Percentiles rank a stretch among this genome's conserved stretches.
Evolutionary conservation across 169 alveolate genomes (phyloP).

Genomic region (Babesia sp.): DNA sequence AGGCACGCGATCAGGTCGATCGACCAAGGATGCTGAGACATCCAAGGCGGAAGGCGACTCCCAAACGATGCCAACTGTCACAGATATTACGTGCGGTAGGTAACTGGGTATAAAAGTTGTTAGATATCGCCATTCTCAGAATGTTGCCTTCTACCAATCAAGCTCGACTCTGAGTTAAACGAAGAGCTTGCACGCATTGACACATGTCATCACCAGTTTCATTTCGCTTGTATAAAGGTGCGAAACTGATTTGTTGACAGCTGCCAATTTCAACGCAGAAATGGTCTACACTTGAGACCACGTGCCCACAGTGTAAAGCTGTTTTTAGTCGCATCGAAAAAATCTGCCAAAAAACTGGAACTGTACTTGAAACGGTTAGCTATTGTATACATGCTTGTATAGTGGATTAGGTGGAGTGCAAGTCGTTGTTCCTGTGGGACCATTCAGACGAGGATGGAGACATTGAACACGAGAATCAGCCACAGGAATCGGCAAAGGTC

Average conservation of each 20-base stretch:
- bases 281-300: slow-evolving; percentile 34
- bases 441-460: slow-evolving; percentile 12
- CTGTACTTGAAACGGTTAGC: slow-evolving; percentile 6
- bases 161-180: not conserved
- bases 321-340: slow-evolving; percentile 20
- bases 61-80: too few relatives aligned
- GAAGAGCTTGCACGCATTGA: slow-evolving; percentile 5
- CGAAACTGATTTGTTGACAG: not conserved
- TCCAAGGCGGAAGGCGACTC: not conserved
- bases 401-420: not conserved
- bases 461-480: not conserved
- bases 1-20: not conserved
- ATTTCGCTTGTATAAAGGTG: slow-evolving; percentile 27
- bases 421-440: slow-evolving; percentile 28
- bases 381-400: not conserved
- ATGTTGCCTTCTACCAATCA: slow-evolving; percentile 38
- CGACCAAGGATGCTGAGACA: not conserved
- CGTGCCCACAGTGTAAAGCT: slow-evolving; percentile 49
- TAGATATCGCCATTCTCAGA: not conserved
- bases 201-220: slow-evolving; percentile 28
- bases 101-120: too few relatives aligned
- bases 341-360: not conserved
- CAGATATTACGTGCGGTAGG: too few relatives aligned
- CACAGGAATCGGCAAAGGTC: not conserved
- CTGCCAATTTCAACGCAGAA: not conserved